Evolutionary conservation across 345 rosid species (phyloP).

Genomic region (Gynandropsis gynandra): DNA sequence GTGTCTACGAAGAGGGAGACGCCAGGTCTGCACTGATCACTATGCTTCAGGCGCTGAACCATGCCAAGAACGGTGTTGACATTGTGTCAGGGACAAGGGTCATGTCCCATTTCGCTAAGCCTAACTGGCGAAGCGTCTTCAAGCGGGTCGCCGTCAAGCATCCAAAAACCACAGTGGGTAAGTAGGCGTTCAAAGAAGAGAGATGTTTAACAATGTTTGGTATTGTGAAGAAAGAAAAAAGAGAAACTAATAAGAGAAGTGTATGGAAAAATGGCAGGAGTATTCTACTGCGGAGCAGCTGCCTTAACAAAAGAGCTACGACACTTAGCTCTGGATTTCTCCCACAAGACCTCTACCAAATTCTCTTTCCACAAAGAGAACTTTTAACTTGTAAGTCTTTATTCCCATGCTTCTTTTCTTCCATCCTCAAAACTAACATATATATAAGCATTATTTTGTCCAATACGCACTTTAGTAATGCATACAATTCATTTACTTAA

Average conservation of each 20-base stretch:
- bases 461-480: too few relatives aligned
- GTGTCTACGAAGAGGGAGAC: constrained; percentile 85
- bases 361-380: constrained; percentile 69
- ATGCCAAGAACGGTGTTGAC: constrained; percentile 69
- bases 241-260: constrained; percentile 10
- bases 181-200: constrained; percentile 17
- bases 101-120: constrained; percentile 73
- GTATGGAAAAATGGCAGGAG: constrained; percentile 33
- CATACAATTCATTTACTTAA: too few relatives aligned
- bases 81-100: constrained; percentile 79
- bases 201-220: background rate
- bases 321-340: constrained; percentile 48
- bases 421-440: too few relatives aligned
- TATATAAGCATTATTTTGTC: too few relatives aligned
- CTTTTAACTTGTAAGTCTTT: too few relatives aligned
- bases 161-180: constrained; percentile 53
- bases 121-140: constrained; percentile 66
- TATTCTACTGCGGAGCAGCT: constrained; percentile 62
- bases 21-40: constrained; percentile 74
- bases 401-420: too few relatives aligned
- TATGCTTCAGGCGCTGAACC: constrained; percentile 70
- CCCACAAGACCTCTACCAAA: constrained; percentile 55
- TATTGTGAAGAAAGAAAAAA: background rate
- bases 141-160: constrained; percentile 54
- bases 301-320: constrained; percentile 47